Conservation (phyloP, 345 rosid genomes). For the Citrus unshiu region DNA sequence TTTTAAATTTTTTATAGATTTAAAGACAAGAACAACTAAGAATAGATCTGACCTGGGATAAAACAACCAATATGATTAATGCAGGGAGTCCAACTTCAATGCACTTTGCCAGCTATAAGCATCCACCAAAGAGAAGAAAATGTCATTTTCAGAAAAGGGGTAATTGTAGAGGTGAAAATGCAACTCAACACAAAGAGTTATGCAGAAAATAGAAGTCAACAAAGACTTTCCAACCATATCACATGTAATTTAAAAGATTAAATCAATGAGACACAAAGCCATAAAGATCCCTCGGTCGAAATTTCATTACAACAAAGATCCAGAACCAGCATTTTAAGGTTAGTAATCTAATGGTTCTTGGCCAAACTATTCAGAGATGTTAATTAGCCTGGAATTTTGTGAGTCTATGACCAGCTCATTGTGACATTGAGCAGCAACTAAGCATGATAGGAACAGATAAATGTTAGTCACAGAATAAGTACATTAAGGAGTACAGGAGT, state of each 20-base stretch:
- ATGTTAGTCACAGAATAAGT: neutral
- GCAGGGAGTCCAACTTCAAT: conserved; percentile 85
- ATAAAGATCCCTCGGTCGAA: neutral
- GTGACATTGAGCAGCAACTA: neutral
- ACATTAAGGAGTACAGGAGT: neutral
- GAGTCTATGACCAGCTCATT: neutral
- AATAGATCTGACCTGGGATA: conserved; percentile 65
- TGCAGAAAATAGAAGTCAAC: neutral
- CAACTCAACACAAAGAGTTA: neutral
- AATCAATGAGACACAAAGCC: neutral
- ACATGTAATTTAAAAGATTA: neutral
- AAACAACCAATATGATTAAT: conserved; percentile 51
- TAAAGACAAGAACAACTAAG: conserved; percentile 3
- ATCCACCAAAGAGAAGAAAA: conserved; percentile 11
- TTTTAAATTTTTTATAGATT: neutral
- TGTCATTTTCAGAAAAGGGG: neutral
- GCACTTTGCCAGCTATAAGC: conserved; percentile 66
- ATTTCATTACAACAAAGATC: neutral
- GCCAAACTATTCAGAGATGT: neutral
- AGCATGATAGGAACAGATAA: neutral
- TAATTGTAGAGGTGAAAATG: neutral
- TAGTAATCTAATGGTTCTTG: neutral
- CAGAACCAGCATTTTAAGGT: neutral
- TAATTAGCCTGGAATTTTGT: neutral
- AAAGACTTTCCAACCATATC: neutral